phyloP scores from a whole-genome alignment of 805 yeast genomes.

The Metschnikowia gelsemii region DNA sequence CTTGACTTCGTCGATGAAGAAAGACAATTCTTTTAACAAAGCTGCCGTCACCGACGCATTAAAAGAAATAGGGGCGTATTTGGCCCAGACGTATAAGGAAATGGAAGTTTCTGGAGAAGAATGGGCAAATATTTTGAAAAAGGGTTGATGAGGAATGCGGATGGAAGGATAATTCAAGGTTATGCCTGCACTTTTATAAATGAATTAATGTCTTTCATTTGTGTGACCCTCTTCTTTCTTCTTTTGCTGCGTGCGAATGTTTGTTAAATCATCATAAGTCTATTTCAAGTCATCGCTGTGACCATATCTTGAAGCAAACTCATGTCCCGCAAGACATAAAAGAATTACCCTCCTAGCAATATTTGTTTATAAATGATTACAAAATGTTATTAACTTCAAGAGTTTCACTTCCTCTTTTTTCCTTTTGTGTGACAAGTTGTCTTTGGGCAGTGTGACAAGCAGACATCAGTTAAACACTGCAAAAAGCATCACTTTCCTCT shows the following conservation, averaged over 20 bases:
- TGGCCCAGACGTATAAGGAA: slow-evolving; percentile 18
- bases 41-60: slow-evolving; percentile 21
- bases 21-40: slow-evolving; percentile 28
- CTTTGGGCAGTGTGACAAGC: not conserved
- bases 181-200: no score
- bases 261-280: no score
- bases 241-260: no score
- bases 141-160: no score
- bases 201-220: no score
- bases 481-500: not conserved
- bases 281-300: no score
- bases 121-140: slow-evolving; percentile 12
- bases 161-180: no score
- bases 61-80: slow-evolving; percentile 17
- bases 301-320: no score
- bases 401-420: not conserved
- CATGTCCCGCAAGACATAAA: no score
- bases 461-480: not conserved
- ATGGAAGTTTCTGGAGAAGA: slow-evolving; percentile 20
- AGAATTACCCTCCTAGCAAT: no score
- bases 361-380: slow-evolving; percentile 9
- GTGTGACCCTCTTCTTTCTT: no score
- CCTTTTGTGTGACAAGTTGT: not conserved
- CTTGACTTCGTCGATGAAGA: slow-evolving; percentile 19
- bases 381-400: slow-evolving; percentile 8